phyloP scores from a whole-genome alignment of 2,329 filamentous ascomycete genomes.

The Chlorencoelia australis region DNA sequence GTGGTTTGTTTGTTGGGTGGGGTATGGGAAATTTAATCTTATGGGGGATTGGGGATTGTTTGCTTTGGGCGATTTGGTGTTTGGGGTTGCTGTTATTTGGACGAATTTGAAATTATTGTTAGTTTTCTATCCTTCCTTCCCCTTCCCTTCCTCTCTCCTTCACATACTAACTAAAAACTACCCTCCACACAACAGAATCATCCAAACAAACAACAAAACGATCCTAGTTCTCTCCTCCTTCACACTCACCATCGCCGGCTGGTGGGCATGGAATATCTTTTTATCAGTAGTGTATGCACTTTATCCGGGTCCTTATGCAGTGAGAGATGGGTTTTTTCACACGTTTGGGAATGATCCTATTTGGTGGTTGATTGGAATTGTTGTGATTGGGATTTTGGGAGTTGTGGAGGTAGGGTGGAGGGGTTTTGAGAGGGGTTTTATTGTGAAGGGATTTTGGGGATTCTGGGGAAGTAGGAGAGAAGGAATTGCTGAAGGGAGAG shows the following conservation, averaged over 20 bases:
- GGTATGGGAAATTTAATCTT: constrained; percentile 52
- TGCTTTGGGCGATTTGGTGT: constrained; percentile 63
- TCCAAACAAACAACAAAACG: constrained; percentile 76
- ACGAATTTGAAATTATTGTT: constrained; percentile 69
- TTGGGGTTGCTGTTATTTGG: constrained; percentile 58
- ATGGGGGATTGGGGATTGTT: constrained; percentile 60
- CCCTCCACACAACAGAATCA: constrained; percentile 40
- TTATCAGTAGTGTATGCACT: constrained; percentile 49
- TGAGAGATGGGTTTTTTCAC: constrained; percentile 56
- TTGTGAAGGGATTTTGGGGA: constrained; percentile 68
- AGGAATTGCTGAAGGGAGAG: constrained; percentile 16
- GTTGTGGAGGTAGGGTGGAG: constrained; percentile 62
- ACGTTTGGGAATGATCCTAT: constrained; percentile 59
- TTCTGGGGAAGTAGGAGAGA: constrained; percentile 81
- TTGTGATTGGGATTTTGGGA: constrained; percentile 52
- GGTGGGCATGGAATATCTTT: constrained; percentile 84
- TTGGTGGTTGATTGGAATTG: constrained; percentile 70
- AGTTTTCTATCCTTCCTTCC: constrained; percentile 29
- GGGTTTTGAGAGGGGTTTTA: constrained; percentile 57
- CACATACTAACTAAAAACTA: too few relatives aligned
- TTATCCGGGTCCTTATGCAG: constrained; percentile 60
- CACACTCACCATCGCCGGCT: constrained; percentile 53
- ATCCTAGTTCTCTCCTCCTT: constrained; percentile 50
- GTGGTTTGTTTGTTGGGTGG: constrained; percentile 58
- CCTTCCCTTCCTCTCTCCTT: constrained; percentile 1